phyloP scores from a whole-genome alignment of 805 yeast genomes.

The Clavispora fructus region DNA sequence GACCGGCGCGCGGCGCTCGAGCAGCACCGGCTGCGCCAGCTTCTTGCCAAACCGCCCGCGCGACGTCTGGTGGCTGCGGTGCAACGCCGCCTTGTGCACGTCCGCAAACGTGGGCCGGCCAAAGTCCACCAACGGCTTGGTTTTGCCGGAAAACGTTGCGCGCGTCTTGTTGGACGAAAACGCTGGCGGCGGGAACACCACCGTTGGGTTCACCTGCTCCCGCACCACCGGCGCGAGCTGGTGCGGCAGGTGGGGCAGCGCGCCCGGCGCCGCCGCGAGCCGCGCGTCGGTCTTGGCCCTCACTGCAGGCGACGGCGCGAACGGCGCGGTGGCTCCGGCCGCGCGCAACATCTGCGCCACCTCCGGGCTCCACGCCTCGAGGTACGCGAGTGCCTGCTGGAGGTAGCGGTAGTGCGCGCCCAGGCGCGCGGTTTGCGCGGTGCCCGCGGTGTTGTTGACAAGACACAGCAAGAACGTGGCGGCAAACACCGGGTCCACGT shows the following conservation, averaged over 20 bases:
- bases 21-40: background rate
- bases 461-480: slow-evolving; percentile 26
- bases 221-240: slow-evolving; percentile 1
- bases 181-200: slow-evolving; percentile 26
- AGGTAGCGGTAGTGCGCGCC: slow-evolving; percentile 30
- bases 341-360: slow-evolving; percentile 13
- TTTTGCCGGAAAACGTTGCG: slow-evolving; percentile 21
- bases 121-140: slow-evolving; percentile 27
- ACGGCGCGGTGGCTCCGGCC: background rate
- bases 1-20: slow-evolving; percentile 7
- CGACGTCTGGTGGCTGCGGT: slow-evolving; percentile 14
- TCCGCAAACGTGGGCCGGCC: slow-evolving; percentile 21
- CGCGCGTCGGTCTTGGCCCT: slow-evolving; percentile 7
- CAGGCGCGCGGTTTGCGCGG: slow-evolving; percentile 15
- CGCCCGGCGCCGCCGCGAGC: background rate
- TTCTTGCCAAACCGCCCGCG: slow-evolving; percentile 18
- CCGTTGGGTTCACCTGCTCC: slow-evolving; percentile 23
- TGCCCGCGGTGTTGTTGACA: slow-evolving; percentile 22
- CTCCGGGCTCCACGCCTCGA: slow-evolving; percentile 32
- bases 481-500: slow-evolving; percentile 30
- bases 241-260: background rate
- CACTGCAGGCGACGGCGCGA: slow-evolving; percentile 1
- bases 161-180: slow-evolving; percentile 19
- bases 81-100: slow-evolving; percentile 9
- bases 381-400: slow-evolving; percentile 25